Evolutionary conservation across 352 stramenopile species (phyloP).

Genomic region (Blastocystis sp.): DNA sequence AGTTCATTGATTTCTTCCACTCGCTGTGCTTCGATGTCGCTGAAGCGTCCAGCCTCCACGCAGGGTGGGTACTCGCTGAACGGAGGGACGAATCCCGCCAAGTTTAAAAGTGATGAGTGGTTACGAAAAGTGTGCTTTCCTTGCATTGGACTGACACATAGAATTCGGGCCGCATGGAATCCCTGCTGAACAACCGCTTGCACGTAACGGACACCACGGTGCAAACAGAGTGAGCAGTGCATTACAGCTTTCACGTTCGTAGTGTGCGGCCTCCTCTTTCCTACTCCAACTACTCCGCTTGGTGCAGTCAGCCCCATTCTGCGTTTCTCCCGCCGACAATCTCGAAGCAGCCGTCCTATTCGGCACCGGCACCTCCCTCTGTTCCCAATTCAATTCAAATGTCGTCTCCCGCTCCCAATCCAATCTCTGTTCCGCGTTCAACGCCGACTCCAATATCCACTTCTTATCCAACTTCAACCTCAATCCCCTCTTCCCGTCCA

Average conservation of each 20-base stretch:
- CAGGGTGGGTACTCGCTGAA: neutral
- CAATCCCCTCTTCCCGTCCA: too few relatives aligned
- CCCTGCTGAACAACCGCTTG: slow-evolving; percentile 16
- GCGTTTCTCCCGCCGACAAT: neutral
- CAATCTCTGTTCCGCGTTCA: neutral
- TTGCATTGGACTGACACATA: neutral
- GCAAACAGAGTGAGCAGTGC: neutral
- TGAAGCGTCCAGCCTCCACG: neutral
- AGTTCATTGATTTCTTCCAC: neutral
- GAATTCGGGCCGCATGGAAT: neutral
- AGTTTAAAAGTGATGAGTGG: neutral
- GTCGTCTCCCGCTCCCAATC: neutral
- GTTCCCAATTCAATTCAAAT: neutral
- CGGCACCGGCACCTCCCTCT: neutral
- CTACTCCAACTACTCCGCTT: neutral
- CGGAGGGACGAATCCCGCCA: neutral
- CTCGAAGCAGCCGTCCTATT: neutral
- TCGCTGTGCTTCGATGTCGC: neutral
- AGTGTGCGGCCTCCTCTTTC: slow-evolving; percentile 4
- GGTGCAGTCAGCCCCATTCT: slow-evolving; percentile 10
- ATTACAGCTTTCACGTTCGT: neutral
- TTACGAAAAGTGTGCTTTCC: neutral
- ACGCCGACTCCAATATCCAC: too few relatives aligned
- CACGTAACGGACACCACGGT: neutral
- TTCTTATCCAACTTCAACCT: too few relatives aligned